phyloP scores from a whole-genome alignment of 345 rosid genomes.

The Toxicodendron radicans region DNA sequence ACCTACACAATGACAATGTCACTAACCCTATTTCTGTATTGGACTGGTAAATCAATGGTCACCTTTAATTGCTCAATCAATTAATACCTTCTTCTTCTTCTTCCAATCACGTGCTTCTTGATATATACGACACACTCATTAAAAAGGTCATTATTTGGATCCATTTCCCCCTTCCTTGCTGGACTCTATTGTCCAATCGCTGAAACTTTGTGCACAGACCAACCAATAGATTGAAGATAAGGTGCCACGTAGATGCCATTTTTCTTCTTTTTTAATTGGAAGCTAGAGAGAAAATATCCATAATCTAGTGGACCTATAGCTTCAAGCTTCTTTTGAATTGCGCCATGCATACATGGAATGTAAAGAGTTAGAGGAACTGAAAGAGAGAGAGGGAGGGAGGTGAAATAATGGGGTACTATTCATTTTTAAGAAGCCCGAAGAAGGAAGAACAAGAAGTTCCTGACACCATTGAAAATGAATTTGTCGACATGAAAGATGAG shows the following conservation, averaged over 20 bases:
- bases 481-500: constrained; percentile 11
- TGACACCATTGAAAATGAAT: constrained; percentile 6
- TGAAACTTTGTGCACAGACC: neutral
- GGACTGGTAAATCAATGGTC: too few relatives aligned
- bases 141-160: constrained; percentile 8
- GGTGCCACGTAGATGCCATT: constrained; percentile 26
- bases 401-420: constrained; percentile 35
- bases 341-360: neutral
- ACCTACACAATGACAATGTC: too few relatives aligned
- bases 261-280: neutral
- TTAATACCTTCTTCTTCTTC: neutral
- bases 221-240: constrained; percentile 38
- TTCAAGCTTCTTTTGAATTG: neutral
- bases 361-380: neutral
- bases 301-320: neutral
- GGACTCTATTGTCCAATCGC: constrained; percentile 24
- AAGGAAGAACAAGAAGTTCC: constrained; percentile 43
- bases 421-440: constrained; percentile 42
- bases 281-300: too few relatives aligned
- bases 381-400: neutral
- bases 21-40: too few relatives aligned
- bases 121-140: neutral
- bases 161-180: constrained; percentile 19
- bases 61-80: neutral
- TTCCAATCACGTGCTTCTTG: constrained; percentile 13